Evolutionary conservation across 1,139 yeast genomes (phyloP).

Genomic region (Zygosaccharomyces sapae): DNA sequence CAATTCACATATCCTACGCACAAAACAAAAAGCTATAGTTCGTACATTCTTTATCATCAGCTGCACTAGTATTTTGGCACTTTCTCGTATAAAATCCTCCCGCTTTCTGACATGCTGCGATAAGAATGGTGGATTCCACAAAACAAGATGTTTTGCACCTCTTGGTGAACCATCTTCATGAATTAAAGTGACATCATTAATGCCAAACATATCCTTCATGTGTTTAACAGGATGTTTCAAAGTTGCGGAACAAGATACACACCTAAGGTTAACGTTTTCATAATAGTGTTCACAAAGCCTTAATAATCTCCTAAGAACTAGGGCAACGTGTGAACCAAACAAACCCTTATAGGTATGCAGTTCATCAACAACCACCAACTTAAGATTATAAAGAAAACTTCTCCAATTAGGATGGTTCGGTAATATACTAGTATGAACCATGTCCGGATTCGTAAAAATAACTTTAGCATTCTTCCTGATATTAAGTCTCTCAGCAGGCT

Average conservation of each 20-base stretch:
- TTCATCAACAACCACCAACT: slow-evolving; percentile 82
- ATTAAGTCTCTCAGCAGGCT: slow-evolving; percentile 46
- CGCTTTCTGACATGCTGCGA: slow-evolving; percentile 41
- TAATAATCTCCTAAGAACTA: slow-evolving; percentile 71
- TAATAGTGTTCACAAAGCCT: slow-evolving; percentile 50
- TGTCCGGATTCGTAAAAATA: slow-evolving; percentile 91
- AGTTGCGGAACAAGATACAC: slow-evolving; percentile 92
- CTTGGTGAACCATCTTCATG: slow-evolving; percentile 83
- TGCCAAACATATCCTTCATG: slow-evolving; percentile 69
- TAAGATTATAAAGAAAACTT: slow-evolving; percentile 57
- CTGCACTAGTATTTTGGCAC: slow-evolving; percentile 67
- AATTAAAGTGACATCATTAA: slow-evolving; percentile 50
- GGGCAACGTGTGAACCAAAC: slow-evolving; percentile 87
- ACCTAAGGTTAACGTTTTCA: slow-evolving; percentile 52
- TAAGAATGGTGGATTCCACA: slow-evolving; percentile 73
- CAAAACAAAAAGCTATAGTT: slow-evolving; percentile 86
- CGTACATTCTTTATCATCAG: slow-evolving; percentile 62
- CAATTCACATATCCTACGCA: slow-evolving; percentile 79
- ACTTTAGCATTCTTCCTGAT: slow-evolving; percentile 66
- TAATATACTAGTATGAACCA: slow-evolving; percentile 76
- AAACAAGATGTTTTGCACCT: slow-evolving; percentile 66
- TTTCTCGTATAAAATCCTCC: slow-evolving; percentile 67
- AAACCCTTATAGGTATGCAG: slow-evolving; percentile 83
- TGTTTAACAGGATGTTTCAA: slow-evolving; percentile 66
- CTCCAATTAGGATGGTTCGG: slow-evolving; percentile 76